A percentile compares a stretch with the other conserved stretches of the same genome.
Evolutionary conservation across 306 rosid genomes (phyloP).

Genomic region (Sphenostylis stenocarpa): DNA sequence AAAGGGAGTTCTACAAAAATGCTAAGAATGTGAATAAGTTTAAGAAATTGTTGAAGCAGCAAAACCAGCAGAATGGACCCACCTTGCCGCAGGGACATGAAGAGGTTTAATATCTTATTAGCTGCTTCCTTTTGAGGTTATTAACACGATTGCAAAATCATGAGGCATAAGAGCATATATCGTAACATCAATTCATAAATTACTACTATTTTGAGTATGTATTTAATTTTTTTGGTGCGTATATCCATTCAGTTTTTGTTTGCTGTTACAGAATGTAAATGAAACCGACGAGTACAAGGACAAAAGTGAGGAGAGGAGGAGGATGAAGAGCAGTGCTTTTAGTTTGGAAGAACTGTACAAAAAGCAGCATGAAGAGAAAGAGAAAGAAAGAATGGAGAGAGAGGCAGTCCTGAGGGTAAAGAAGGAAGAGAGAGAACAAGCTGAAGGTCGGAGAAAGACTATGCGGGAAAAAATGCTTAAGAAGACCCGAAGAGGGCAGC

Average conservation of each 20-base stretch:
- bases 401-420: constrained; percentile 51
- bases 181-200: neutral
- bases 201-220: neutral
- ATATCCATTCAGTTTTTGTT: neutral
- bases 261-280: constrained; percentile 46
- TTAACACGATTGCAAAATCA: neutral
- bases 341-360: constrained; percentile 55
- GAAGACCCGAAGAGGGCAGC: constrained; percentile 77
- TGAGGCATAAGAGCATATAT: neutral
- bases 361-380: constrained; percentile 61
- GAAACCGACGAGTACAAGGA: constrained; percentile 32
- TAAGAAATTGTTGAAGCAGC: constrained; percentile 61
- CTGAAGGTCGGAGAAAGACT: constrained; percentile 62
- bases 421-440: constrained; percentile 59
- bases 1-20: constrained; percentile 72
- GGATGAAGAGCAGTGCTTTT: constrained; percentile 31
- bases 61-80: constrained; percentile 39
- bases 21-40: constrained; percentile 78
- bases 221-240: neutral
- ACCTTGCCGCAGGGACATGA: constrained; percentile 8
- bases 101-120: constrained; percentile 49
- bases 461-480: constrained; percentile 62
- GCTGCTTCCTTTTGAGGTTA: neutral
- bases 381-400: constrained; percentile 64
- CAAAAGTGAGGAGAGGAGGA: constrained; percentile 33